These are phyloP conservation scores for Peterozyma toletana DNA, from an alignment of 805 yeast genomes.

Conservation along the genomic window DNA sequence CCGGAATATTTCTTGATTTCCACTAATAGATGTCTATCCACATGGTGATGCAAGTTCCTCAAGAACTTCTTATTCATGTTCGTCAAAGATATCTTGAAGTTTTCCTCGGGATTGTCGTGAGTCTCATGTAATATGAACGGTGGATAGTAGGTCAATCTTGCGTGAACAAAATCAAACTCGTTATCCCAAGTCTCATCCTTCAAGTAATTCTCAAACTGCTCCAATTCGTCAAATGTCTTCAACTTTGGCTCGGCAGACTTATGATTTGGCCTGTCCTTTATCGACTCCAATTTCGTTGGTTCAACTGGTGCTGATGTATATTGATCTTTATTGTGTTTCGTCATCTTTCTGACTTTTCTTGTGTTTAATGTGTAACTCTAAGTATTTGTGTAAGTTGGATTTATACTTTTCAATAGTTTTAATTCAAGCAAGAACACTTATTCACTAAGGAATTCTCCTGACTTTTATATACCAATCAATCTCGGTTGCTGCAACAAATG, in stretches of 20 bases:
- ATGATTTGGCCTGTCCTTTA: constrained; percentile 7
- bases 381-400: too few relatives aligned
- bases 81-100: constrained; percentile 58
- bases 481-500: too few relatives aligned
- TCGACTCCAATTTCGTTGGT: constrained; percentile 7
- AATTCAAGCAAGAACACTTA: too few relatives aligned
- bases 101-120: constrained; percentile 63
- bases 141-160: constrained; percentile 61
- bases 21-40: constrained; percentile 60
- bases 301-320: constrained; percentile 8
- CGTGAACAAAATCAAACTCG: constrained; percentile 63
- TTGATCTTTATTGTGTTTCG: neutral
- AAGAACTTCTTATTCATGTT: constrained; percentile 65
- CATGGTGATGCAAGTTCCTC: constrained; percentile 69
- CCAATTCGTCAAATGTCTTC: constrained; percentile 49
- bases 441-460: too few relatives aligned
- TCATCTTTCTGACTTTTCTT: constrained; percentile 3
- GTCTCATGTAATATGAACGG: constrained; percentile 65
- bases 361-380: too few relatives aligned
- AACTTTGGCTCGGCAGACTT: constrained; percentile 15
- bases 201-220: constrained; percentile 54
- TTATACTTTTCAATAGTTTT: too few relatives aligned
- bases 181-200: constrained; percentile 73
- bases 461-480: too few relatives aligned
- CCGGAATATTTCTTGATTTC: constrained; percentile 63